Evolutionary conservation across 768 basidiomycete genomes (phyloP).

Genomic region (Phylloporus sp.): DNA sequence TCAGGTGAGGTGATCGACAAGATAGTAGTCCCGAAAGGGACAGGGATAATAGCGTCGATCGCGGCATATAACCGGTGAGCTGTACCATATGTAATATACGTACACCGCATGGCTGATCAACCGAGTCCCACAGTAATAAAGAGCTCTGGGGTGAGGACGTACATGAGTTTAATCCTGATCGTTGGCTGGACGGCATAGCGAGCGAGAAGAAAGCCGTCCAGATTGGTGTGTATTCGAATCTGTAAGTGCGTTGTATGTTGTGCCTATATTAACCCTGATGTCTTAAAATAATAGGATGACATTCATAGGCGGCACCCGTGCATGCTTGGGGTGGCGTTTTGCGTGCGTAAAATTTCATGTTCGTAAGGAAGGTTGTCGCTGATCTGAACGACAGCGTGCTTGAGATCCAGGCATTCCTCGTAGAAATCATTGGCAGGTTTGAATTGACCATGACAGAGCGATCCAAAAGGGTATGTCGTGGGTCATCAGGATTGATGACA

Average conservation of each 20-base stretch:
- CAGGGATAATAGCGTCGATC: conserved; percentile 41
- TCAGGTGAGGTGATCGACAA: conserved; percentile 42
- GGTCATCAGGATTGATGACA: conserved; percentile 29
- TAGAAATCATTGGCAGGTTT: conserved; percentile 51
- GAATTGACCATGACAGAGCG: conserved; percentile 40
- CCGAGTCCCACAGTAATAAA: conserved; percentile 14
- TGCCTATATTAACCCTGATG: not conserved
- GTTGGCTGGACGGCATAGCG: conserved; percentile 21
- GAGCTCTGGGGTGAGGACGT: conserved; percentile 33
- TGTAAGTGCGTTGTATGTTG: conserved; percentile 15
- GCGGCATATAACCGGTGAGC: conserved; percentile 17
- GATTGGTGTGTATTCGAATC: conserved; percentile 27
- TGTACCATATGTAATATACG: not conserved
- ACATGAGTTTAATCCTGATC: conserved; percentile 29
- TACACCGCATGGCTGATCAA: not conserved
- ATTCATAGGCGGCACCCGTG: conserved; percentile 21
- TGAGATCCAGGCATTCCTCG: conserved; percentile 58
- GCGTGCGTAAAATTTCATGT: conserved; percentile 18
- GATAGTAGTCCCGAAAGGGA: conserved; percentile 48
- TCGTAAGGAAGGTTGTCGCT: not conserved
- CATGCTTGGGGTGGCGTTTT: conserved; percentile 32
- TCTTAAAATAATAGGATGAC: conserved; percentile 25
- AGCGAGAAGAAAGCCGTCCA: conserved; percentile 17
- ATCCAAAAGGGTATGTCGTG: conserved; percentile 26
- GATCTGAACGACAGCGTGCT: conserved; percentile 28